These are phyloP conservation scores for Tephrocybe sp. DNA, from an alignment of 768 basidiomycete species.

Conservation along the genomic window DNA sequence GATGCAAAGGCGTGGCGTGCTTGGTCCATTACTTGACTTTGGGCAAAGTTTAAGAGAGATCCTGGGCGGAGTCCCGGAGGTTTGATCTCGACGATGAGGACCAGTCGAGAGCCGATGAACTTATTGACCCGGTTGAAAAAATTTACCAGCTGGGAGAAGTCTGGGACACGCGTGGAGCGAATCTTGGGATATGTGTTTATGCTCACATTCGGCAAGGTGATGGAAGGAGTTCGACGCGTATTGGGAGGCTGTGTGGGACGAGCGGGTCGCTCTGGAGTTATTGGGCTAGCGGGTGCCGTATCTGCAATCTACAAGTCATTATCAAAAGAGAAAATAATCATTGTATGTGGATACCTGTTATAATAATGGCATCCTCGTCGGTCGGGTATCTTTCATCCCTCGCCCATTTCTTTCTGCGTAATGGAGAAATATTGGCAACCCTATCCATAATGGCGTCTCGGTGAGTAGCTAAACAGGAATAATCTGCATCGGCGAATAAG, in stretches of 20 bases:
- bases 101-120: neutral
- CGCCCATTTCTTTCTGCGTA: no score
- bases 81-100: neutral
- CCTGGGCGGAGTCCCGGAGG: neutral
- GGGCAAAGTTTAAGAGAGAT: neutral
- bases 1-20: neutral
- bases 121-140: neutral
- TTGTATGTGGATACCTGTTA: no score
- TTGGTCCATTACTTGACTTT: neutral
- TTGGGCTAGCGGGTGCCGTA: neutral
- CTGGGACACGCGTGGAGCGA: neutral
- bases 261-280: neutral
- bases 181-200: neutral
- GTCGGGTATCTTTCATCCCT: no score
- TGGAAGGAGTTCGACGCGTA: neutral
- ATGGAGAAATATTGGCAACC: no score
- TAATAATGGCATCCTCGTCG: no score
- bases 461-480: no score
- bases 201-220: neutral
- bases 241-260: neutral
- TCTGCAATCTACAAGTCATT: no score
- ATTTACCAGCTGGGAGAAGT: neutral
- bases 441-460: no score
- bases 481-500: no score
- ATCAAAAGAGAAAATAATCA: no score